Conservation (phyloP, 1,139 yeast species). For the Yamadazyma songkhlaensis region DNA sequence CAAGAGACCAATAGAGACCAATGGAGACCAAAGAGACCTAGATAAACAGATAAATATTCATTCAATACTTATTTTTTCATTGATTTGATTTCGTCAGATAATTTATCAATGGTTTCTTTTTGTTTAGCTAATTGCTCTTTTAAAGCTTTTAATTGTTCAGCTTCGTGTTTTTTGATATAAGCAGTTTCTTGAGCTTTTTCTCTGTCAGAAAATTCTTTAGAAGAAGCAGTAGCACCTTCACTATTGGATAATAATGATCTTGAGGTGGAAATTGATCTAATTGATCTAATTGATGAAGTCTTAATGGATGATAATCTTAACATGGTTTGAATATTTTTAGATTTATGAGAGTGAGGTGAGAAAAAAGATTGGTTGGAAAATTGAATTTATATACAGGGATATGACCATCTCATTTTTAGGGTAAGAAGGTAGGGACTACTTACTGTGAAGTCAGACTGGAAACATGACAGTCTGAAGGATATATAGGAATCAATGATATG, state of each 20-base stretch:
- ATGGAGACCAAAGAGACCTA: too few species aligned
- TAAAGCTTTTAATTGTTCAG: constrained; percentile 47
- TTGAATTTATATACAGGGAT: background rate
- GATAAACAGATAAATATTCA: too few species aligned
- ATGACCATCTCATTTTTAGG: too few species aligned
- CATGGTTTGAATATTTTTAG: constrained; percentile 27
- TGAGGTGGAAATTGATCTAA: constrained; percentile 39
- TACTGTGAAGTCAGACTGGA: too few species aligned
- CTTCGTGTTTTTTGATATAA: constrained; percentile 46
- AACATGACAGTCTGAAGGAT: too few species aligned
- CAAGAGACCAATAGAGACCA: too few species aligned
- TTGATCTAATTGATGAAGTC: constrained; percentile 27
- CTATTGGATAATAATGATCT: constrained; percentile 23
- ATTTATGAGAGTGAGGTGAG: background rate
- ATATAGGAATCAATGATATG: too few species aligned
- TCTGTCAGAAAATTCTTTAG: constrained; percentile 38
- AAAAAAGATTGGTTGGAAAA: background rate
- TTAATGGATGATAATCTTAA: constrained; percentile 1
- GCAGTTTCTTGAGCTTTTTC: constrained; percentile 46
- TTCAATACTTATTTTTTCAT: constrained; percentile 28
- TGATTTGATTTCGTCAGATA: constrained; percentile 38
- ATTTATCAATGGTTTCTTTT: constrained; percentile 42
- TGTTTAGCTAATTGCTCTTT: constrained; percentile 45
- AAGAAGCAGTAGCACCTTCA: constrained; percentile 25
- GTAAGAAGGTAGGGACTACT: too few species aligned